Conservation (phyloP, 192 early-diverging fungal species). For the Coemansia asiatica region DNA sequence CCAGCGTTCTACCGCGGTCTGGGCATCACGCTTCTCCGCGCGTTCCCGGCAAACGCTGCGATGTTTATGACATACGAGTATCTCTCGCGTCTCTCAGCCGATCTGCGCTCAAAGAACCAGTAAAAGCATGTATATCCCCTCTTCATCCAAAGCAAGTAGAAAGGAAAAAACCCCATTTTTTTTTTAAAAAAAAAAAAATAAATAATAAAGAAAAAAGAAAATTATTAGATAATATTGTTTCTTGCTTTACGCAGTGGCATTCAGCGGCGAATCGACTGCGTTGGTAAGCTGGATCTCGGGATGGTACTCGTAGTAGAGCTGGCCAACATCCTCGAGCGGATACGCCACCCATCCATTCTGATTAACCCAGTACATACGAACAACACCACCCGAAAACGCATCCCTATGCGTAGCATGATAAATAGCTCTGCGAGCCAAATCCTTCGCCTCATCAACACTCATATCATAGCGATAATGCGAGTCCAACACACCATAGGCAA, state of each 20-base stretch:
- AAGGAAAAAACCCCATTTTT: neutral
- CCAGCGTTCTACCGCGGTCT: constrained; percentile 89
- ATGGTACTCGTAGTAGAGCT: constrained; percentile 76
- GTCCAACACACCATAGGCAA: constrained; percentile 98
- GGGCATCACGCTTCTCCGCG: constrained; percentile 86
- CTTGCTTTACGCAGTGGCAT: neutral
- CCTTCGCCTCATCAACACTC: constrained; percentile 80
- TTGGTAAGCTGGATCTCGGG: constrained; percentile 44
- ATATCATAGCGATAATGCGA: constrained; percentile 82
- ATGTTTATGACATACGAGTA: constrained; percentile 97
- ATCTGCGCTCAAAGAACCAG: constrained; percentile 16
- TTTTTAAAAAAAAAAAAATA: constrained; percentile 14
- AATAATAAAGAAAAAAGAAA: constrained; percentile 11
- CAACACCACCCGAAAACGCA: constrained; percentile 84
- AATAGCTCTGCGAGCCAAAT: constrained; percentile 86
- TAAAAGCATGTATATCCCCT: too few relatives aligned
- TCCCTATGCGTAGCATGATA: constrained; percentile 96
- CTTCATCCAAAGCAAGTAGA: constrained; percentile 11
- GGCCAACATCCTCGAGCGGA: constrained; percentile 78
- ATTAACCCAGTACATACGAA: constrained; percentile 92
- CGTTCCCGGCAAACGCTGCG: constrained; percentile 90
- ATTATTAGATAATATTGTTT: constrained; percentile 1
- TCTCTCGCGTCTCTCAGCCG: constrained; percentile 33
- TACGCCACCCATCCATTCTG: constrained; percentile 86
- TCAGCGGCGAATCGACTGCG: constrained; percentile 38